Percentiles rank a stretch among this genome's conserved stretches.
phyloP scores from a whole-genome alignment of 805 yeast species.

The Candida cerambycidarum region DNA sequence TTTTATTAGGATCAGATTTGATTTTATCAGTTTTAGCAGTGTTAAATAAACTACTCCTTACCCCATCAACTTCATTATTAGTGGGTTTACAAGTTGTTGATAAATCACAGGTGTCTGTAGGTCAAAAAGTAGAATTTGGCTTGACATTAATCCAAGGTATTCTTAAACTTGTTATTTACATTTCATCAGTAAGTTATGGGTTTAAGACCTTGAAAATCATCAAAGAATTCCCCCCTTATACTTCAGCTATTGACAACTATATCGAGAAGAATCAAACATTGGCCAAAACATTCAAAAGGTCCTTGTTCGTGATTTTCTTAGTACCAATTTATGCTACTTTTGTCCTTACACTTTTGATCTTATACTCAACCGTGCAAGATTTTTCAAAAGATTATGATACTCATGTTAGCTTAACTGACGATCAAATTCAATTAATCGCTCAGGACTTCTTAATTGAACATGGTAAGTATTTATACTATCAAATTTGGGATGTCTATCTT shows the following conservation, averaged over 20 bases:
- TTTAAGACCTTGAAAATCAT: conserved; percentile 28
- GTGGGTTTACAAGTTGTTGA: not conserved
- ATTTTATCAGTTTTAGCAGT: not conserved
- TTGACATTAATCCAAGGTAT: not conserved
- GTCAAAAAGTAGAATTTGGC: not conserved
- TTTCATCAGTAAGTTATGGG: conserved; percentile 20
- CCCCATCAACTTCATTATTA: not conserved
- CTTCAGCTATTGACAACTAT: conserved; percentile 15
- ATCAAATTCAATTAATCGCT: not conserved
- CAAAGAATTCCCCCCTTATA: conserved; percentile 28
- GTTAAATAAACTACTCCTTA: not conserved
- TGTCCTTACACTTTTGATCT: not conserved
- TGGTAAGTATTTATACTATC: conserved; percentile 3
- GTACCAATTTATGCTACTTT: conserved; percentile 19
- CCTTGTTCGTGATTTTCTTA: conserved; percentile 26
- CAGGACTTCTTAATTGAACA: conserved; percentile 3
- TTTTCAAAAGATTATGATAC: not conserved
- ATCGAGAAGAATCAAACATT: conserved; percentile 19
- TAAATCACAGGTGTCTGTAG: not conserved
- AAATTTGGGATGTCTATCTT: conserved; percentile 15
- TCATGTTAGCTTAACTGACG: not conserved
- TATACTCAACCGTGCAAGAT: not conserved
- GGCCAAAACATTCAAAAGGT: conserved; percentile 23
- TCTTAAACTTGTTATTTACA: conserved; percentile 1
- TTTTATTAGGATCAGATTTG: not conserved